Evolutionary conservation across 202 grass and related monocot genomes (phyloP).

Genomic region (Brachypodium distachyon): DNA sequence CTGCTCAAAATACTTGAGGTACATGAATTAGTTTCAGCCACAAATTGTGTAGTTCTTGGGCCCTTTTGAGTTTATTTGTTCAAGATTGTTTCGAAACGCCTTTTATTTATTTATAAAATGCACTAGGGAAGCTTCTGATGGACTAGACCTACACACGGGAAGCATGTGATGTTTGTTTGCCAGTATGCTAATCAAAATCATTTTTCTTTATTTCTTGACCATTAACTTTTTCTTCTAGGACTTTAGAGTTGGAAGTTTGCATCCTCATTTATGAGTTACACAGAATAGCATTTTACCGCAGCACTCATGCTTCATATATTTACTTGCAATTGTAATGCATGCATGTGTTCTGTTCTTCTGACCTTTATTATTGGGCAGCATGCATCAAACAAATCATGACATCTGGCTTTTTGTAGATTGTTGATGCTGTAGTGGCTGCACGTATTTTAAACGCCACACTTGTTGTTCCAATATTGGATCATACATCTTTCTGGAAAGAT

Average conservation of each 20-base stretch:
- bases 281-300: neutral
- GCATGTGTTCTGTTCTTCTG: neutral
- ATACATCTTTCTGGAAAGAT: conserved; percentile 84
- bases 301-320: neutral
- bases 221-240: neutral
- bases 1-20: neutral
- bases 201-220: neutral
- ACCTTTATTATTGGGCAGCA: neutral
- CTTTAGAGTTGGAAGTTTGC: neutral
- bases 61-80: neutral
- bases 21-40: neutral
- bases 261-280: conserved; percentile 4
- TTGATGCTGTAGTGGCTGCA: conserved; percentile 68
- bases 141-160: neutral
- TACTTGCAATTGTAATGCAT: neutral
- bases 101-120: conserved; percentile 11
- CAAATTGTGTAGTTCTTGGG: neutral
- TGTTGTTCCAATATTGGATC: conserved; percentile 66
- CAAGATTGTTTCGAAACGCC: neutral
- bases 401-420: conserved; percentile 49
- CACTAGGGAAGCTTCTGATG: neutral
- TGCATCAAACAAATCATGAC: neutral
- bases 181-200: neutral
- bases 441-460: conserved; percentile 71
- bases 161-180: neutral